Percentiles rank a stretch among this genome's conserved stretches.
Evolutionary conservation across 345 rosid genomes (phyloP).

Genomic region (Mallotus nudiflorus): DNA sequence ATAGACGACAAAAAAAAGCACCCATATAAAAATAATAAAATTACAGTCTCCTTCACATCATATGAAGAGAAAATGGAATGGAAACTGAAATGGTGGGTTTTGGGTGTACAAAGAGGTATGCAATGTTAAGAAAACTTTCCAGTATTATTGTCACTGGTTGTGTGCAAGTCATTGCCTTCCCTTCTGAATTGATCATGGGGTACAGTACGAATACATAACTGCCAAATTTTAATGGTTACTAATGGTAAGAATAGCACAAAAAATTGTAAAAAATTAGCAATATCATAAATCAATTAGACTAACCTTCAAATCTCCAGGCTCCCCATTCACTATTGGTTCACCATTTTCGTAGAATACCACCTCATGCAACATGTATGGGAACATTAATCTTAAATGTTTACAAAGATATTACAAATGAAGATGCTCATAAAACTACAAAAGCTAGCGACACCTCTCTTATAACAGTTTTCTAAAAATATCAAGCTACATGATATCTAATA

Average conservation of each 20-base stretch:
- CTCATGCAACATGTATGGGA: constrained; percentile 53
- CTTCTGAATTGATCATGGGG: constrained; percentile 78
- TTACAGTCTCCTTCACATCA: not conserved
- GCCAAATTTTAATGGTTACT: constrained; percentile 17
- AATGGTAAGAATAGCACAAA: not conserved
- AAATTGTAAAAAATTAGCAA: not conserved
- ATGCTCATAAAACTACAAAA: not conserved
- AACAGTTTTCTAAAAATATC: not conserved
- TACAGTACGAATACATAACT: constrained; percentile 91
- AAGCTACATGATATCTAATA: not conserved
- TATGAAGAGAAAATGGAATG: not conserved
- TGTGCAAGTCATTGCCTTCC: constrained; percentile 86
- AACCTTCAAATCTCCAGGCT: constrained; percentile 97
- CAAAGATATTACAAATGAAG: not conserved
- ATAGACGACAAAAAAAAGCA: not conserved
- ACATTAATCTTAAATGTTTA: not conserved
- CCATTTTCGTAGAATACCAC: constrained; percentile 96
- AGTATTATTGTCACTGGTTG: constrained; percentile 82
- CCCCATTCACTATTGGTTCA: constrained; percentile 91
- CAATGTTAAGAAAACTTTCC: constrained; percentile 38
- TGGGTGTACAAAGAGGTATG: not conserved
- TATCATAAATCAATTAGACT: not conserved
- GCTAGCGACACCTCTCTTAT: not conserved
- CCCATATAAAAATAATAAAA: not conserved
- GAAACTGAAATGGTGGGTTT: not conserved